These are phyloP conservation scores for Allium cepa DNA, from an alignment of 106 monocot species.

Conservation along the genomic window DNA sequence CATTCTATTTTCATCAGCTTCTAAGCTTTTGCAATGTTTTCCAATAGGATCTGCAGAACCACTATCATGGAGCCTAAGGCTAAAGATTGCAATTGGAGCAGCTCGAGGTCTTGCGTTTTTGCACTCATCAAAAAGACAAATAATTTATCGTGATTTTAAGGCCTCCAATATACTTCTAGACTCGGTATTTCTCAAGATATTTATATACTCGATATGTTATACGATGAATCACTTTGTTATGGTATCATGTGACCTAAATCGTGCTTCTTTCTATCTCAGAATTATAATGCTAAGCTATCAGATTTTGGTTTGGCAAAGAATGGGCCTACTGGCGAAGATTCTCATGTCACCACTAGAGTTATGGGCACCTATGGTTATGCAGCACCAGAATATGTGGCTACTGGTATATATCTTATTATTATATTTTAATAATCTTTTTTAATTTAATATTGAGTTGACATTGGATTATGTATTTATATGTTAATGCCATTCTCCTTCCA, in stretches of 20 bases:
- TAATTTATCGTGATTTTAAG: constrained; percentile 25
- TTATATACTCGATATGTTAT: neutral
- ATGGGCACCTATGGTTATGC: constrained; percentile 16
- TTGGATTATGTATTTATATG: neutral
- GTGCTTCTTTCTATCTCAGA: neutral
- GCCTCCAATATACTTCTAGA: constrained; percentile 24
- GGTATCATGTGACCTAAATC: neutral
- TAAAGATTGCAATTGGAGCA: constrained; percentile 24
- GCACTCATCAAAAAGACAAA: constrained; percentile 12
- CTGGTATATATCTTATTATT: constrained; percentile 10
- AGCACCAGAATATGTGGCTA: constrained; percentile 15
- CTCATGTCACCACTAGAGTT: constrained; percentile 15
- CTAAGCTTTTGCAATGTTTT: too few relatives aligned
- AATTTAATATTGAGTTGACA: neutral
- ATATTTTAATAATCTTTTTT: neutral
- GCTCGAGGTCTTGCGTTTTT: constrained; percentile 24
- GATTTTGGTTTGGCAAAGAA: constrained; percentile 17
- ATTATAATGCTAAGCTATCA: constrained; percentile 15
- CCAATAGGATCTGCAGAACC: neutral
- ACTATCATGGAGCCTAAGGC: constrained; percentile 18
- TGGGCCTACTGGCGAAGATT: constrained; percentile 13
- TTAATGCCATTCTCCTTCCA: neutral
- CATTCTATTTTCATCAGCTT: too few relatives aligned
- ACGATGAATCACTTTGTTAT: neutral
- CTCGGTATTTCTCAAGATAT: constrained; percentile 2